Base-by-base conservation (phyloP, 208 protist genomes). In the Trypanosoma caninum region DNA sequence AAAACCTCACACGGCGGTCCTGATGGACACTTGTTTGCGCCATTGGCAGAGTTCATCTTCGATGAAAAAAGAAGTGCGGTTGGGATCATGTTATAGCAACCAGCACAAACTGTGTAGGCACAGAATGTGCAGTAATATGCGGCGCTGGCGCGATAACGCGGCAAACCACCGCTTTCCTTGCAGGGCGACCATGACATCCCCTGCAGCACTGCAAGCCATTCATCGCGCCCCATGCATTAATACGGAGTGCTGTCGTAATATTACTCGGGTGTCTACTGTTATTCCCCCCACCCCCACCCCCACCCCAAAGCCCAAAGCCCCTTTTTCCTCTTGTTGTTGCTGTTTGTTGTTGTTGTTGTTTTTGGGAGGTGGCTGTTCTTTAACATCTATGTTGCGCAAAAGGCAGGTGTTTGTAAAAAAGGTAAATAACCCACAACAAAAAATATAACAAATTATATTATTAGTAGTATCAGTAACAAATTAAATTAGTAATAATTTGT, bases 81-180 rank as follows among this genome's bases (percentile, higher is more conserved):
- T 0, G 74, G 77, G 0, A 81, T 68, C 5, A 44, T 37, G 13
- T 65, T 47, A 40, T 76, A 81, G 66, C 87, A 94, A 22, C 33
- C 22, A 20, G 56, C 58, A 52, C 87, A 94, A 31, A 94, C 69
- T 0, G 87, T 81, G 67, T 91, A 91, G 59, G 78, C 80, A 73
- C 87, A 94, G 77, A 84, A 94, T 6, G 74, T 78, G 68, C 87
- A 94, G 71, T 79, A 80, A 66, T 78, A 88, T 38, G 72, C 87
- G 6, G 76, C 64, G 14, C 48, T 59, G 33, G 83, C 76, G 56
- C 87, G 80, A 54, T 89, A 91, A 8, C 87, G 78, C 35, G 76
- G 72, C 20, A 61, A 58, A 0, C 65, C 65, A 16, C 72, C 55
- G 50, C 77, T 78, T 55, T 85, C 61, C 18, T 14, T 14, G 47